Conservation (phyloP, 1,284 basidiomycete species). For the Termitomyces sp. region DNA sequence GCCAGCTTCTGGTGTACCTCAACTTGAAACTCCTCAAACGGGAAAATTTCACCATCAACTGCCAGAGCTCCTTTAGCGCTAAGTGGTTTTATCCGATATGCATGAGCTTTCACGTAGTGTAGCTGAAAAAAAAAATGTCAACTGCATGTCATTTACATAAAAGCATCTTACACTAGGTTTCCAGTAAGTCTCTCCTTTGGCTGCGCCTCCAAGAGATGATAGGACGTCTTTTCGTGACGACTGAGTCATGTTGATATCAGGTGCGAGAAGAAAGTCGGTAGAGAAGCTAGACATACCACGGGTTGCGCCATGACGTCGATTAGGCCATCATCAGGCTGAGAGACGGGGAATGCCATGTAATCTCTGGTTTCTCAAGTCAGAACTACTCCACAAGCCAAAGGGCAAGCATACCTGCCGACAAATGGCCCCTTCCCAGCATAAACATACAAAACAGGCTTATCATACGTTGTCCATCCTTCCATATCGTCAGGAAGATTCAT, state of each 20-base stretch:
- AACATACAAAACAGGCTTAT: conserved; percentile 68
- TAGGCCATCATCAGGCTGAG: conserved; percentile 72
- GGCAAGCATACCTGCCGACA: conserved; percentile 49
- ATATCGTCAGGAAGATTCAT: conserved; percentile 36
- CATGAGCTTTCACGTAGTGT: conserved; percentile 75
- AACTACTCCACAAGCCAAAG: neutral
- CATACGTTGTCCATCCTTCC: conserved; percentile 68
- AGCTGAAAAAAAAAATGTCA: conserved; percentile 39
- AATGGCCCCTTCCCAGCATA: conserved; percentile 71
- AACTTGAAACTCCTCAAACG: conserved; percentile 79
- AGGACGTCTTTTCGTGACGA: conserved; percentile 55
- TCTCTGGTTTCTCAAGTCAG: conserved; percentile 41
- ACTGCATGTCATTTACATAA: neutral
- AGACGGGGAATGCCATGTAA: conserved; percentile 84
- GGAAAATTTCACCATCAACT: conserved; percentile 82
- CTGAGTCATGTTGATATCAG: conserved; percentile 27
- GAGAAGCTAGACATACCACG: conserved; percentile 35
- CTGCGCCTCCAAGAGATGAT: conserved; percentile 60
- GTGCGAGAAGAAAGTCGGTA: neutral
- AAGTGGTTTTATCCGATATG: conserved; percentile 71
- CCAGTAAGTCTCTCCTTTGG: conserved; percentile 69
- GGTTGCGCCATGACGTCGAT: conserved; percentile 77
- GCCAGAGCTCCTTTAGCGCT: conserved; percentile 50
- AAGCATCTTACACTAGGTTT: conserved; percentile 45
- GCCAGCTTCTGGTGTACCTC: conserved; percentile 74